Base-by-base conservation (phyloP, 192 early-diverging fungal genomes). In the Lobosporangium transversale region DNA sequence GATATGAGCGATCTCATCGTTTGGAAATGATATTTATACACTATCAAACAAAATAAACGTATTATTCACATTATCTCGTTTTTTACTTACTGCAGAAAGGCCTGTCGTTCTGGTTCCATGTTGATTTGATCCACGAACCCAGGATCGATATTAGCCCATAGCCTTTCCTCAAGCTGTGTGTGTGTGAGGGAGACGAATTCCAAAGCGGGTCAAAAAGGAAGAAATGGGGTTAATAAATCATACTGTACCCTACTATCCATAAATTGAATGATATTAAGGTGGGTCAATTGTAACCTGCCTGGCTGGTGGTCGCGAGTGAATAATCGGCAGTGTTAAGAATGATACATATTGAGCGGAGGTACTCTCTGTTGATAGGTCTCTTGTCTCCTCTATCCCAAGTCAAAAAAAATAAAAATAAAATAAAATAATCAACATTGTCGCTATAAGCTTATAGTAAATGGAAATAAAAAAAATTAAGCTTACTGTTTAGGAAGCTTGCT, bases 321-420 rank as follows among this genome's bases (percentile, higher is more conserved):
- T 99, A 99, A 78, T 99, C 97, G 0, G 93, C 93, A 0, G 97
- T 99, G 48, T 96, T 97, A 61, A 97, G 81, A 24, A 96, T 86
- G n/a, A 92, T 64, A 61, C 93, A 93, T 2, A 88, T 88, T 14
- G 88, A 86, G 32, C 83, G 78, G 32, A 97, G 79, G 20, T 92
- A 90, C 24, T 94, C 92, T 11, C 84, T 75, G 6, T 83, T 86
- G 42, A 92, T 66, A 3, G 81, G 59, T 53, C 84, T 82, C 50
- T 85, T 89, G 24, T 95, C 88, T 26, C 91, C 86, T 32, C 88
- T 87, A 57, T 47, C 20, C 29, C 17, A 32, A 52, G n/a, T 20
- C 42, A 20, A 45, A 20, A 75, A 66, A n/a, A 43, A 24, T 23
- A 35, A 17, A 57, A 66, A 21, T 42, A 47, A 24, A 49, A 43